Evolutionary conservation across 78 protist species (phyloP), one percentile per base, ranked within the genome.

Genomic region (Guillardia theta): DNA sequence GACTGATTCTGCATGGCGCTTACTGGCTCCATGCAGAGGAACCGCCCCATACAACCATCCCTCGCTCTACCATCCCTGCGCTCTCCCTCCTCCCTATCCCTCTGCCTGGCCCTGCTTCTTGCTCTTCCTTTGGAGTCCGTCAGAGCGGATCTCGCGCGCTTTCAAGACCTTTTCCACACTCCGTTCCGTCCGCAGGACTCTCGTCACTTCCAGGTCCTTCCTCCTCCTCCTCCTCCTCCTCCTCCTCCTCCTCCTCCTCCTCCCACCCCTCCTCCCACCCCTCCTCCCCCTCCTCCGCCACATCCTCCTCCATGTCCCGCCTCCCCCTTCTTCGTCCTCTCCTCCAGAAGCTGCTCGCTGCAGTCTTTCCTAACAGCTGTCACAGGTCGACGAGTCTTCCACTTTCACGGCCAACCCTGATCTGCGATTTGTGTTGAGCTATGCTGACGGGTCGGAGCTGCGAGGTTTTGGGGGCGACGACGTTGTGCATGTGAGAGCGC

Each of bases 401-500:
- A 88, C 76, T 4, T 88, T 88, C 39, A 48, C 64, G 22, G 53
- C 93, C 4, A 6, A 46, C 9, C 30, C 93, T 43, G 54, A 45
- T 36, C 46, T 15, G 76, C 54, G 45, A 30, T 88, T 88, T 41
- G 93, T 48, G 27, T 27, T 88, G 64, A 48, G 76, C 2, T 88
- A 88, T 41, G 93, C 93, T 46, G 93, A 88, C 30, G 54, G 76
- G n/a, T 33, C 93, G 5, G 62, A 88, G 64, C 93, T 88, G n/a
- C 22, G 48, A 27, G 93, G 93, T 12, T 88, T 88, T 41, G 39
- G n/a, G 4, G 93, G 47, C 12, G 48, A 48, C 15, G 93, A 88
- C 64, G 19, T 45, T 12, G 93, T 88, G 24, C 18, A 9, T 6
- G 90, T 78, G 47, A 0, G 90, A 10, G 58, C 58, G 6, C 70